phyloP scores from a whole-genome alignment of 148 eudicot genomes.

The Chenopodium berlandieri region DNA sequence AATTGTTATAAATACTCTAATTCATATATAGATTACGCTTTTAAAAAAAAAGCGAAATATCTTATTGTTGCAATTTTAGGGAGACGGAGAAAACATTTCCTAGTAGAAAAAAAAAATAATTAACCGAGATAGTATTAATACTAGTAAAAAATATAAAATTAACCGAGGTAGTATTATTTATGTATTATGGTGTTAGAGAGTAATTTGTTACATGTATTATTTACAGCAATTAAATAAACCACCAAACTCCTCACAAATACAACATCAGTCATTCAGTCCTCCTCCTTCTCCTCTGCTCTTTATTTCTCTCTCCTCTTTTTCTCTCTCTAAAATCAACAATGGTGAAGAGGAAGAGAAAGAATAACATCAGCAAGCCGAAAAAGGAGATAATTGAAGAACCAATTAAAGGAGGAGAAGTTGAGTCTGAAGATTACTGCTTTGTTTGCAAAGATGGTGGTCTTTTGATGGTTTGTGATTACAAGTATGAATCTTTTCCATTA shows the following conservation, averaged over 20 bases:
- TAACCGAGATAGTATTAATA: too few relatives aligned
- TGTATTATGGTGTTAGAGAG: too few relatives aligned
- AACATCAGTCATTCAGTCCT: background rate
- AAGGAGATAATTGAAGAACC: background rate
- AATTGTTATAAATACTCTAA: too few relatives aligned
- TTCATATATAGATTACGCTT: too few relatives aligned
- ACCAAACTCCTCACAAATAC: background rate
- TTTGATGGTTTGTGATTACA: slow-evolving; percentile 62
- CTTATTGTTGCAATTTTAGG: too few relatives aligned
- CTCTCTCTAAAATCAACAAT: background rate
- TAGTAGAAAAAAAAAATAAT: too few relatives aligned
- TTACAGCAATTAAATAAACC: too few relatives aligned
- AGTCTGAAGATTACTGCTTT: slow-evolving; percentile 15
- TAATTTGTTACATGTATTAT: too few relatives aligned
- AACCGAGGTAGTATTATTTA: too few relatives aligned
- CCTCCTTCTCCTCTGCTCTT: background rate
- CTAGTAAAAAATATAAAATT: too few relatives aligned
- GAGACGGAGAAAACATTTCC: too few relatives aligned
- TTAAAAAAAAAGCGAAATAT: too few relatives aligned
- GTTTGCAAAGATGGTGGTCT: slow-evolving; percentile 58
- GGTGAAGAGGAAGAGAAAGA: background rate
- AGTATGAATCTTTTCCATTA: slow-evolving; percentile 33
- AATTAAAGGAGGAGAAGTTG: background rate
- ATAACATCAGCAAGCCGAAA: background rate
- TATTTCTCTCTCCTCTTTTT: background rate